Evolutionary conservation across 345 rosid species (phyloP).

Genomic region (Mangifera indica): DNA sequence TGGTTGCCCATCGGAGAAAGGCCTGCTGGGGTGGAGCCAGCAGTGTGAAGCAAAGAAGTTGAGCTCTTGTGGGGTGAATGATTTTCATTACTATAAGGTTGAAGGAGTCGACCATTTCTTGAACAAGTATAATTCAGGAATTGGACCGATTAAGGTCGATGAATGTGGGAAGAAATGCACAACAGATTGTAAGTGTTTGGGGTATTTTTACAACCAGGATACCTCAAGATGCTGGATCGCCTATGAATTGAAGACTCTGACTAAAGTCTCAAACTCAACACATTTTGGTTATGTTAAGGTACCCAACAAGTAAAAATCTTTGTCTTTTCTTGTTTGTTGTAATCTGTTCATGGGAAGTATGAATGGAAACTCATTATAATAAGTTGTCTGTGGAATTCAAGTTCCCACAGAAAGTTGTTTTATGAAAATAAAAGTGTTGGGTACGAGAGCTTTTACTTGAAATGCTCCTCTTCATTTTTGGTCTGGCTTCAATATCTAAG

Average conservation of each 20-base stretch:
- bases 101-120: constrained; percentile 53
- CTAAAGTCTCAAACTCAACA: constrained; percentile 27
- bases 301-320: constrained; percentile 16
- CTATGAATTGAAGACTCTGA: constrained; percentile 54
- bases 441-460: no score
- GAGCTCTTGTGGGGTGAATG: constrained; percentile 30
- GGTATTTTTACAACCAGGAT: constrained; percentile 50
- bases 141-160: constrained; percentile 35
- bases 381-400: no score
- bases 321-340: no score
- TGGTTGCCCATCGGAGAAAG: constrained; percentile 42
- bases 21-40: constrained; percentile 46
- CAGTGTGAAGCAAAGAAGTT: constrained; percentile 31
- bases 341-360: no score
- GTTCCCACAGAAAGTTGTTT: no score
- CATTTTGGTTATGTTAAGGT: constrained; percentile 38
- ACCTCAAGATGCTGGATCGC: constrained; percentile 55
- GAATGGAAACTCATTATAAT: no score
- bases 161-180: constrained; percentile 54
- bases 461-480: no score
- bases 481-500: no score
- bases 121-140: constrained; percentile 42
- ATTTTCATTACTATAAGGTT: constrained; percentile 43
- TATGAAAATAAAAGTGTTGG: no score
- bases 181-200: constrained; percentile 57